Evolutionary conservation across 495 filamentous ascomycete genomes (phyloP), one percentile per base, ranked within the genome.

Genomic region (Penicillium coffeae): DNA sequence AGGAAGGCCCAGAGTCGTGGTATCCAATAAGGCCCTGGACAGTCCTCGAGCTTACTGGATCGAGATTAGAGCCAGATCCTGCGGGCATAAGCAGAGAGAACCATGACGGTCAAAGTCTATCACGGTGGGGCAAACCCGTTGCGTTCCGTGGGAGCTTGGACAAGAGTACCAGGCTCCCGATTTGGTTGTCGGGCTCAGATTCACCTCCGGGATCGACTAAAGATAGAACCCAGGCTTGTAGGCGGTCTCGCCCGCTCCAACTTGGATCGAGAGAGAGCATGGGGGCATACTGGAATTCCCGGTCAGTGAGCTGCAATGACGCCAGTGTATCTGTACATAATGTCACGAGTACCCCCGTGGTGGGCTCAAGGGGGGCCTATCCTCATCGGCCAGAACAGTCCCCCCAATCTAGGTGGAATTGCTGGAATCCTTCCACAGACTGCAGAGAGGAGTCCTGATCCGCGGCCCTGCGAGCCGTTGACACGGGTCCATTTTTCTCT

Each of bases 111-210:
- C n/a, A n/a, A n/a, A 21, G 18, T 20, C 16, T 42, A 19, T 21
- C 19, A 21, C n/a, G n/a, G 54, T 54, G 54, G 54, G 48, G 58
- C 47, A 57, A 53, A 51, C 55, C 55, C 55, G 55, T 61, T 61
- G 34, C 25, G 47, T 46, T 51, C 52, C 49, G 40, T 56, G 47
- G 46, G 45, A 61, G 58, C 58, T 61, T 52, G 55, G 51, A 54
- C 54, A n/a, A n/a, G n/a, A n/a, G n/a, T n/a, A n/a, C n/a, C n/a
- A n/a, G n/a, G n/a, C n/a, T n/a, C n/a, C n/a, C n/a, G n/a, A n/a
- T n/a, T n/a, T 5, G 25, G 25, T 30, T 30, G n/a, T n/a, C 25
- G 25, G 25, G 25, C 5, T 30, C 25, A 30, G 25, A 30, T 30
- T 30, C 25, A 30, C 5, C 25, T 30, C 25, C 25, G 25, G 10